Base-by-base conservation (phyloP, 371 early-diverging fungal species). In the Saksenaea oblongispora region DNA sequence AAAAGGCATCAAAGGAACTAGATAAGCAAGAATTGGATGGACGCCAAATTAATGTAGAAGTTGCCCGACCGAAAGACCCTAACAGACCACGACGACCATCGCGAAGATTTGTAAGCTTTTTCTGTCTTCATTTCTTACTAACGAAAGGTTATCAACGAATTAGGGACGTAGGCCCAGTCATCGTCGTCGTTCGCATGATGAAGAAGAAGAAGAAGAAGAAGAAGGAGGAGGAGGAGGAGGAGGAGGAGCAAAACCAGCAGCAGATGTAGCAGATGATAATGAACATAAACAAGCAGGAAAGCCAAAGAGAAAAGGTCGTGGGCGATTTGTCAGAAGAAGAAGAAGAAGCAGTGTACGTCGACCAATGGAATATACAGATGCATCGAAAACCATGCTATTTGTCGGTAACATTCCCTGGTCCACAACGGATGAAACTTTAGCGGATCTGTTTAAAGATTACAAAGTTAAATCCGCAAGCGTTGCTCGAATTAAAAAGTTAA, bases 321-420 rank as follows among this genome's bases (percentile, higher is more conserved):
- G 41, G 26, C 56, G 60, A 34, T 64, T 63, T 28, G 24, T 62
- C 24, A 54, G 65, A 39, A 64, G 67, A 35, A 65, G 64, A 36
- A 47, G 62, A 37, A 34, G 54, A 22, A 47, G 41, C 11, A 41
- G 35, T 56, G 31, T 31, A 31, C 59, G 66, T 44, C 47, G 36
- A 22, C 31, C 58, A 24, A 53, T 34, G 26, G 44, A 59, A 24
- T 65, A 65, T 27, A 86, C 86, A 42, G 89, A 86, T 37, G 91
- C 87, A 28, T 92, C 93, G 56, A 88, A 91, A 71, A 95, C 91
- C 5, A 90, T 88, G 13, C 76, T 95, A 42, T 97, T 93, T 79
- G 92, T 97, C 55, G 93, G 95, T 67, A 97, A 96, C 82, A 76
- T 97, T 41, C 96, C 98, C 36, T 96, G 91, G 79, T 78, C 90